Base-by-base conservation (phyloP, 257 asterid genomes). In the Linaria vulgaris region DNA sequence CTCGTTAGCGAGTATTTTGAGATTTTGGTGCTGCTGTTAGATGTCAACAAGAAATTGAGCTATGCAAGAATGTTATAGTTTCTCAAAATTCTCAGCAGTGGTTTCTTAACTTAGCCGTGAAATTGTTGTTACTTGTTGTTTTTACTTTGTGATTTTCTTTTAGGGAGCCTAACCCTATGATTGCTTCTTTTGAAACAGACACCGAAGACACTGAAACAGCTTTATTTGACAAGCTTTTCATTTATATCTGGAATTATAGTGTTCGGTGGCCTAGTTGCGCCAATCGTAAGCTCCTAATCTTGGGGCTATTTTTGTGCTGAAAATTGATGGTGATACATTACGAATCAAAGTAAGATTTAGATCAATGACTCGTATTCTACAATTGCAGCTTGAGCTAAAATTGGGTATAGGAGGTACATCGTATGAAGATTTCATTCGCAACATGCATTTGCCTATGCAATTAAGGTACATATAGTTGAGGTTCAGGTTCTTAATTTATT, bases 361-460 rank as follows among this genome's bases (percentile, higher is more conserved):
- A 74, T 50, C 20, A 44, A 51, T 58, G 59, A 37, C 16, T 25
- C 73, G 52, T 47, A 72, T 76, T 69, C 66, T 16, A n/a, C n/a
- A 56, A 13, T 72, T 61, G 71, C 88, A 88, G 96, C 90, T 88
- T 73, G 95, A 91, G 85, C 84, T 91, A 74, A 88, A 83, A 67
- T 70, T 91, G 73, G 96, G 98, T 30, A 2, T 91, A 69, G 98
- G 96, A 59, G 96, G 96, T 44, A 88, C 95, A 63, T 86, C 98
- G 1, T 88, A 91, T 56, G 83, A 67, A 79, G 96, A 91, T 69
- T 88, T 91, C 67, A 84, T 91, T 67, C 71, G 45, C 31, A 86
- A 68, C 71, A 57, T 91, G 88, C 95, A 86, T 79, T 74, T 91
- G 76, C 98, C 98, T 22, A 72, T 76, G 85, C 96, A 88, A 73